Base-by-base conservation (phyloP, 1,139 yeast genomes). In the Taphrina flavorubra region DNA sequence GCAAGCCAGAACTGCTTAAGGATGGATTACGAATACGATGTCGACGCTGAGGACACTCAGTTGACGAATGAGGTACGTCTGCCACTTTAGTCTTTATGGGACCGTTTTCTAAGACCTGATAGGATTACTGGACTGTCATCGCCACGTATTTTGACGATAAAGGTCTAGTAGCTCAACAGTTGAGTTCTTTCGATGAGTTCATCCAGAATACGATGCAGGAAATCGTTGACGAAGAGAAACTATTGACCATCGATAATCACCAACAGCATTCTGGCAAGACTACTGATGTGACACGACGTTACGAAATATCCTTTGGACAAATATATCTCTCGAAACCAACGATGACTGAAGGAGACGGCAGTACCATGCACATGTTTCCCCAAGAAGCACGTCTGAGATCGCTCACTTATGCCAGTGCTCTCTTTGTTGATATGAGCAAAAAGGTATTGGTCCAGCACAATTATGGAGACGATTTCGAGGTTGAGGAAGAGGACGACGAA, bases 321-420 rank as follows among this genome's bases (percentile, higher is more conserved):
- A 94, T 95, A 76, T 95, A 90, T 79, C 87, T 95, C 74, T 92
- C 98, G 51, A 90, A 94, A 76, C 99, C 99, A 53, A 91, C 97
- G 65, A 97, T 94, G 86, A 95, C 98, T 25, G 99, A 95, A 81
- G 97, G 98, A 42, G 99, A 95, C 81, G 99, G 99, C 81, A 92
- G 97, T 42, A 92, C 98, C n/a, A 95, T 92, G 76, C 96, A 97
- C 18, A 87, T 95, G 89, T 90, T 90, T 78, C 99, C 99, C 11
- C 99, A 95, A 79, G 99, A 95, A 79, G 99, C 99, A 8, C 85
- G 99, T 75, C 84, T 94, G 73, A 87, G 99, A 80, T 94, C 94
- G 78, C 84, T 95, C 80, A 95, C 99, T 0, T 95, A 95, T 78
- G 90, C 97, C 4, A 90, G 97, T 44, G 97, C 99, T 39, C 83